Conservation (phyloP, 148 eudicot genomes). For the Salicornia ramosissima region DNA sequence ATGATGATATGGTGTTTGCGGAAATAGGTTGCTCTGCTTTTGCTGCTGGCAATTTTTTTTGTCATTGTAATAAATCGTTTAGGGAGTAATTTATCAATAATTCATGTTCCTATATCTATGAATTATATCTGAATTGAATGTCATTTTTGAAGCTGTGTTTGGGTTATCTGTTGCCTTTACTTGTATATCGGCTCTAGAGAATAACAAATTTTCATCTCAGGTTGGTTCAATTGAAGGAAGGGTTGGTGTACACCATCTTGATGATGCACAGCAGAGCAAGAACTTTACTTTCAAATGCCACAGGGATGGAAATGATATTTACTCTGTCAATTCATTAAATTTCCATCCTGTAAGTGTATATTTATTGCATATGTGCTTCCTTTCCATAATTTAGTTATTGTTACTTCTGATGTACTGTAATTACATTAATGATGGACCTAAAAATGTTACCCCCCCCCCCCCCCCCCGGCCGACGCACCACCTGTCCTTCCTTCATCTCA, state of each 20-base stretch:
- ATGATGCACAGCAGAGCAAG: constrained; percentile 76
- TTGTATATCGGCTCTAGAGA: not conserved
- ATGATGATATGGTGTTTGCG: not conserved
- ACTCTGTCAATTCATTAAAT: constrained; percentile 82
- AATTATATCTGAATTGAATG: not conserved
- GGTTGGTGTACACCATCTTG: constrained; percentile 99
- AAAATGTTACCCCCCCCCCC: too few relatives aligned
- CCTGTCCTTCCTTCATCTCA: too few relatives aligned
- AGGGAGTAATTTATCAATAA: not conserved
- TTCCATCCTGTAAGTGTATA: constrained; percentile 80
- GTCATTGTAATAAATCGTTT: not conserved
- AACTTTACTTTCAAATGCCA: constrained; percentile 98
- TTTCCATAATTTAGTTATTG: not conserved
- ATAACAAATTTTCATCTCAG: constrained; percentile 26
- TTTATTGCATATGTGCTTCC: not conserved
- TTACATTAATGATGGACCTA: too few relatives aligned
- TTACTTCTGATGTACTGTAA: too few relatives aligned
- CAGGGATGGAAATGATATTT: constrained; percentile 80
- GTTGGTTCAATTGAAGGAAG: constrained; percentile 98
- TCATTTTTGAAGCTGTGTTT: not conserved
- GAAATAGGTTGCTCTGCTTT: not conserved
- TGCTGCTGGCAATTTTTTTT: not conserved
- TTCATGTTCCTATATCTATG: not conserved
- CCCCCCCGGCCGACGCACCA: too few relatives aligned
- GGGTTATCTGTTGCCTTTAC: not conserved